These are phyloP conservation scores for Tylopilus sp. DNA, from an alignment of 768 basidiomycete genomes.

Conservation along the genomic window DNA sequence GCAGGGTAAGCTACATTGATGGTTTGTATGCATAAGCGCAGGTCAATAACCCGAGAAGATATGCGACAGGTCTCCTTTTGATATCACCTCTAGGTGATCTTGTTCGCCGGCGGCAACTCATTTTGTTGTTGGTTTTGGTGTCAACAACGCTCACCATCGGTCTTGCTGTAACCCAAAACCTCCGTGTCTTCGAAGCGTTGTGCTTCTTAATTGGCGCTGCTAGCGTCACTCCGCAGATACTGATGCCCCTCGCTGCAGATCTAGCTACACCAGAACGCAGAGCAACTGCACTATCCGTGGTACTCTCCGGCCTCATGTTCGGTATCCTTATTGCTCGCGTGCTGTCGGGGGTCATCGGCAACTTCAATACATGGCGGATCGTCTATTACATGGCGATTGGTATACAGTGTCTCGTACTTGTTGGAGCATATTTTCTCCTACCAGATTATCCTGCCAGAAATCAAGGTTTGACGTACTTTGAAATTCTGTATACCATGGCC, in stretches of 20 bases:
- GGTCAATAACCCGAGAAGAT: conserved; percentile 38
- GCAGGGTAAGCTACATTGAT: conserved; percentile 47
- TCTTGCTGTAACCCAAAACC: conserved; percentile 56
- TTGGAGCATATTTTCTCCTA: conserved; percentile 60
- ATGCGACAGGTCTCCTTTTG: conserved; percentile 68
- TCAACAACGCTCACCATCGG: conserved; percentile 66
- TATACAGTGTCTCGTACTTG: conserved; percentile 56
- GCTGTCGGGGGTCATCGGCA: conserved; percentile 68
- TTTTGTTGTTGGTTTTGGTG: conserved; percentile 52
- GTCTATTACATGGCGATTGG: conserved; percentile 79
- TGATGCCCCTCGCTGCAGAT: conserved; percentile 76
- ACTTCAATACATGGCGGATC: conserved; percentile 68
- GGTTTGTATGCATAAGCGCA: background rate
- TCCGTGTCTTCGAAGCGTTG: conserved; percentile 61
- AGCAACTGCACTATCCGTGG: conserved; percentile 73
- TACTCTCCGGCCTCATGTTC: conserved; percentile 63
- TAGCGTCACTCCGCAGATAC: conserved; percentile 73
- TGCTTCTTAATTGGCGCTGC: conserved; percentile 68
- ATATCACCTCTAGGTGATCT: conserved; percentile 84
- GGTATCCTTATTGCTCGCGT: conserved; percentile 76
- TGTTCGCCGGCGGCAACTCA: conserved; percentile 67
- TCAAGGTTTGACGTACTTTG: conserved; percentile 55
- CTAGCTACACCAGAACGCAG: conserved; percentile 72
- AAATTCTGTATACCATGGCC: conserved; percentile 74
- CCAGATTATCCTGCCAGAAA: conserved; percentile 86